Conservation (phyloP, 768 basidiomycete genomes). For the Cubamyces sp. region DNA sequence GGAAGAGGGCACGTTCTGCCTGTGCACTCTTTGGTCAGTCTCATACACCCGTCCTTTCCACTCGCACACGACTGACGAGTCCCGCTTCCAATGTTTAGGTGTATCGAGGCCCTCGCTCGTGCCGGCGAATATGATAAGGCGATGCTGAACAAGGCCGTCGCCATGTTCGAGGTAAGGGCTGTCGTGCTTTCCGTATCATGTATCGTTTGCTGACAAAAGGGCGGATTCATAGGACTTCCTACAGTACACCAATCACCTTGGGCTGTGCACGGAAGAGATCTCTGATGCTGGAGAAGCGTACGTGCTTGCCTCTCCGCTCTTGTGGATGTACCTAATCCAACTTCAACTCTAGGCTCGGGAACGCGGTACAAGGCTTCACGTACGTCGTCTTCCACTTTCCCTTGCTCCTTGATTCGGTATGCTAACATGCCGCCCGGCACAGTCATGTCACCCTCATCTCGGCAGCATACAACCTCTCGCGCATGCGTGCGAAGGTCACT, state of each 20-base stretch:
- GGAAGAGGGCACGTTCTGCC: constrained; percentile 92
- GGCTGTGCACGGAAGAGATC: constrained; percentile 84
- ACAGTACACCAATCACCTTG: constrained; percentile 85
- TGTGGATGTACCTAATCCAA: too few relatives aligned
- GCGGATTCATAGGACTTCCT: constrained; percentile 62
- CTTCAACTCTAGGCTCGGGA: constrained; percentile 61
- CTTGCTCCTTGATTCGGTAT: background rate
- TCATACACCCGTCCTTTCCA: background rate
- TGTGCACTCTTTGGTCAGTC: constrained; percentile 78
- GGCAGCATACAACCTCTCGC: constrained; percentile 81
- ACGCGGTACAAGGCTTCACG: constrained; percentile 92
- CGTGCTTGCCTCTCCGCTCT: constrained; percentile 34
- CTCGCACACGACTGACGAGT: background rate
- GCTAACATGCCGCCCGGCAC: background rate
- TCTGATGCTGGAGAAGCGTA: constrained; percentile 85
- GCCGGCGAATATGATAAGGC: constrained; percentile 78
- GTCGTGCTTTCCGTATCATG: background rate
- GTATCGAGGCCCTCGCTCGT: constrained; percentile 86
- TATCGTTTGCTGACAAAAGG: background rate
- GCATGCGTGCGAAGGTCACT: constrained; percentile 46
- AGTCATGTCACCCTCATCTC: constrained; percentile 87
- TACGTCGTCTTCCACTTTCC: constrained; percentile 39
- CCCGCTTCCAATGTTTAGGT: constrained; percentile 47
- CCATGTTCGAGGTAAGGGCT: constrained; percentile 84
- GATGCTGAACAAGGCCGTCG: constrained; percentile 67